A percentile compares a stretch with the other conserved stretches of the same genome.
phyloP scores from a whole-genome alignment of 805 yeast genomes.

The Phaffomyces thermotolerans region DNA sequence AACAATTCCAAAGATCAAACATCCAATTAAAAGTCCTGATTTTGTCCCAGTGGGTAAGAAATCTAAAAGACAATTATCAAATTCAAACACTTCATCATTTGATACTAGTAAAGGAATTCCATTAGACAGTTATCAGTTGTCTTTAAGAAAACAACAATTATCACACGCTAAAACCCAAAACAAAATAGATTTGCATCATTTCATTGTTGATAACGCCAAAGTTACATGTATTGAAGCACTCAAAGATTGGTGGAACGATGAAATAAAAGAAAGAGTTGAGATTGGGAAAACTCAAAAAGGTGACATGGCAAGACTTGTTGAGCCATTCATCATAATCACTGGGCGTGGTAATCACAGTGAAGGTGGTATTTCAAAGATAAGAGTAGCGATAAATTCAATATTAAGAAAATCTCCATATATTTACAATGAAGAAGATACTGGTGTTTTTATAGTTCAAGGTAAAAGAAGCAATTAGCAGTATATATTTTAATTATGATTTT shows the following conservation, averaged over 20 bases:
- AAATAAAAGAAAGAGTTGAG: conserved; percentile 35
- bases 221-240: conserved; percentile 30
- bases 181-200: conserved; percentile 51
- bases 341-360: conserved; percentile 68
- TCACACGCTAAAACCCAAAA: conserved; percentile 13
- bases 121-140: conserved; percentile 8
- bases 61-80: conserved; percentile 1
- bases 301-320: conserved; percentile 32
- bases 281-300: conserved; percentile 32
- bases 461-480: conserved; percentile 16
- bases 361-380: conserved; percentile 47
- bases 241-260: conserved; percentile 57
- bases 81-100: neutral
- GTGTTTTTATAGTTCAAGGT: conserved; percentile 40
- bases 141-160: conserved; percentile 12
- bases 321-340: conserved; percentile 44
- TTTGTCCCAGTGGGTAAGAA: neutral
- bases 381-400: conserved; percentile 33
- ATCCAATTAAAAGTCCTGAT: neutral
- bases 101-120: neutral
- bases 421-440: conserved; percentile 44
- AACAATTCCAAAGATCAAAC: neutral
- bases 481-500: neutral
- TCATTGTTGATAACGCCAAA: conserved; percentile 41
- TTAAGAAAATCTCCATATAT: conserved; percentile 33